These are phyloP conservation scores for Camptophora hylomeconis DNA, from an alignment of 2,329 filamentous ascomycete species.

Conservation along the genomic window DNA sequence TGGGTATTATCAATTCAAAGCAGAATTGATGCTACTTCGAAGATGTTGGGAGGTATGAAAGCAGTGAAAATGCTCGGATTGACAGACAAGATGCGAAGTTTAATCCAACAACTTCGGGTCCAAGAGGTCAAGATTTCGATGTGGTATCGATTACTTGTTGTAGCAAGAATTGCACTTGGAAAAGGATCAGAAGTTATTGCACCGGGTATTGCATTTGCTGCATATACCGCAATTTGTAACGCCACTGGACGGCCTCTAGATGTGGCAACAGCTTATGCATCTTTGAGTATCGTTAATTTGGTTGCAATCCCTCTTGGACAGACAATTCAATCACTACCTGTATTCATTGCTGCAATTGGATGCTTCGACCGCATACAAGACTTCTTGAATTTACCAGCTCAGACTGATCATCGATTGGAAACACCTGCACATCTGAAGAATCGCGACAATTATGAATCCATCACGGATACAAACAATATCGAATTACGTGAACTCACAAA, in stretches of 20 bases:
- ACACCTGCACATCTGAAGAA: background rate
- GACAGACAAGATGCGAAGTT: conserved; percentile 23
- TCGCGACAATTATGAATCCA: background rate
- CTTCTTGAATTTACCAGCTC: background rate
- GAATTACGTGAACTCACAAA: no score
- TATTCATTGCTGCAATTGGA: background rate
- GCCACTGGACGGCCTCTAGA: conserved; percentile 6
- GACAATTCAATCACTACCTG: background rate
- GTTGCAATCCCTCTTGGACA: background rate
- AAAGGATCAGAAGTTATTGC: conserved; percentile 6
- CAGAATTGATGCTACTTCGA: conserved; percentile 28
- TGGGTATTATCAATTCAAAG: conserved; percentile 32
- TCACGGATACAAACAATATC: no score
- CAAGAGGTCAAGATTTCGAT: conserved; percentile 30
- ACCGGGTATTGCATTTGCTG: conserved; percentile 2
- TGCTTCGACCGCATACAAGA: conserved; percentile 2
- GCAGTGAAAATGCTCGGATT: conserved; percentile 30
- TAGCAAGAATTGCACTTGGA: conserved; percentile 7
- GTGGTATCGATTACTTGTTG: conserved; percentile 23
- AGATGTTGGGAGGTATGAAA: conserved; percentile 28
- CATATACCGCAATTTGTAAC: conserved; percentile 2
- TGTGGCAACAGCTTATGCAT: conserved; percentile 8
- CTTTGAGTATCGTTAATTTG: conserved; percentile 8
- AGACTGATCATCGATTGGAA: conserved; percentile 2
- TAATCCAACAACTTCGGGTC: conserved; percentile 26